A percentile compares a stretch with the other conserved stretches of the same genome.
Conservation (phyloP, 768 basidiomycete species). For the Guyanaporus albipodus region DNA sequence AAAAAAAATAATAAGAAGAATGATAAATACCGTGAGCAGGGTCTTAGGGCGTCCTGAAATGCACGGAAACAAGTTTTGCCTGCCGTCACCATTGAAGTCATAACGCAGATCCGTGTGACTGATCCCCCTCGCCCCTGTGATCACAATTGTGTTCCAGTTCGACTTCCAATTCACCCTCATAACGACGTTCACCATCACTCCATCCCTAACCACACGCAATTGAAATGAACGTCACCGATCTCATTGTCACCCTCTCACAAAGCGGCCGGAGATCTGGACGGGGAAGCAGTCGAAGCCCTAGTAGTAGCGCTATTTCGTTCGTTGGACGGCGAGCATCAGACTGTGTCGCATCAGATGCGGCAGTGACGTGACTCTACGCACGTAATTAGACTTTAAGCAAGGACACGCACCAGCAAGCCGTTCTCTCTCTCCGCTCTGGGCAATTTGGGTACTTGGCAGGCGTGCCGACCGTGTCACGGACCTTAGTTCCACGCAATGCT, state of each 20-base stretch:
- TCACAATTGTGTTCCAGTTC: constrained; percentile 16
- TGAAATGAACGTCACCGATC: constrained; percentile 16
- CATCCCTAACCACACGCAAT: constrained; percentile 7
- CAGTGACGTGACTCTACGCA: constrained; percentile 30
- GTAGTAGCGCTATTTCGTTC: constrained; percentile 9
- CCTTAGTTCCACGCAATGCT: constrained; percentile 15
- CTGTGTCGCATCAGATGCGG: constrained; percentile 23
- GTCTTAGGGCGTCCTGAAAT: constrained; percentile 22
- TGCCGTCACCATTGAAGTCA: constrained; percentile 30
- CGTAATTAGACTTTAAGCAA: constrained; percentile 40
- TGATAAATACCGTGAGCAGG: constrained; percentile 13
- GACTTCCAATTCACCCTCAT: constrained; percentile 22
- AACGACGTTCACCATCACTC: constrained; percentile 18
- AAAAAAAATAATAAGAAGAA: constrained; percentile 1
- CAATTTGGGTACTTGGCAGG: constrained; percentile 16
- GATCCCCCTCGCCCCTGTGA: constrained; percentile 18
- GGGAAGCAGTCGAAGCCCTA: constrained; percentile 10
- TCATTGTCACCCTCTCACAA: constrained; percentile 11
- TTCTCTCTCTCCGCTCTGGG: constrained; percentile 17
- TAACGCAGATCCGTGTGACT: constrained; percentile 32
- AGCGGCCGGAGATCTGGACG: constrained; percentile 12
- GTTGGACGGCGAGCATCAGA: constrained; percentile 11
- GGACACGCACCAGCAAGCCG: constrained; percentile 27
- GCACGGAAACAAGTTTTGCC: constrained; percentile 11
- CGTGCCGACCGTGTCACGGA: constrained; percentile 21